Base-by-base conservation (phyloP, 495 filamentous ascomycete species). In the Lophiotrema nucula region DNA sequence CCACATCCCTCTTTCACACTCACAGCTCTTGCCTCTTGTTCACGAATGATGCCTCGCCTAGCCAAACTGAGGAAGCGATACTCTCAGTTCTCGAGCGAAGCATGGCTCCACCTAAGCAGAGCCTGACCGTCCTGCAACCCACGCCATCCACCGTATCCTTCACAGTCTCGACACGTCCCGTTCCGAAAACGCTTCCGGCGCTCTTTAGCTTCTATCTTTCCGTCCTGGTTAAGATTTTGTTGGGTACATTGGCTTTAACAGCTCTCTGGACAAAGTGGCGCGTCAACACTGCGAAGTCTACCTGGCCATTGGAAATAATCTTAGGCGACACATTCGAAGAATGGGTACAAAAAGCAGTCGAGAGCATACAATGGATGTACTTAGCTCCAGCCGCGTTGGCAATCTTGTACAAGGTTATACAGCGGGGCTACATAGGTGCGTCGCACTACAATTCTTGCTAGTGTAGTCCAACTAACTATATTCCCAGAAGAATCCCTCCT, bases 401-500 rank as follows among this genome's bases (percentile, higher is more conserved):
- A 15, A 47, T 60, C 8, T 19, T 67, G 2, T 68, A 47, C 47
- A 22, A 41, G n/a, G 59, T 66, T 6, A 25, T 57, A 0, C 52
- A 48, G 41, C 53, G 65, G 28, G 58, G 65, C 16, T 68, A 70
- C 49, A 68, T 55, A 15, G 67, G 67, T 69, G 57, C 43, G 49
- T 48, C 28, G 3, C 21, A 22, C 28, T 58, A 4, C 54, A 49
- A n/a, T n/a, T n/a, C n/a, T 16, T 22, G 19, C 15, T 19, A 28
- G 21, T 57, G 18, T 51, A 43, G 16, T 37, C 41, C 27, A 0
- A 44, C 33, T n/a, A 41, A 28, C 33, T 13, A 60, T 15, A 13
- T 37, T 35, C 26, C 11, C 74, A 74, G 87, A 92, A 69, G 93
- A 97, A 75, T 88, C 87, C 1, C 81, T 99, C 5, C 79, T 97